Conservation (phyloP, 257 asterid species). For the Capsicum rhomboideum region DNA sequence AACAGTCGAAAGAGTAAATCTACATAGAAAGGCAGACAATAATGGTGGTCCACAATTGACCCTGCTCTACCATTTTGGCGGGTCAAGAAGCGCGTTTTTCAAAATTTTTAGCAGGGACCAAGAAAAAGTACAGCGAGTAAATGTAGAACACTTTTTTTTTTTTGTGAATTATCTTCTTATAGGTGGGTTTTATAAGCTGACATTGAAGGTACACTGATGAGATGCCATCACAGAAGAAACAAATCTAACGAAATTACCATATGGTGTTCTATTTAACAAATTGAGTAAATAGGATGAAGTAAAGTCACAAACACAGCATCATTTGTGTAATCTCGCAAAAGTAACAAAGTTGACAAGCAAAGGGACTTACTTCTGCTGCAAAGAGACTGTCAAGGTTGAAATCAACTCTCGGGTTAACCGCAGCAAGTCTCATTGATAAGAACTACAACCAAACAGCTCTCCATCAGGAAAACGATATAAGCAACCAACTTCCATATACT, state of each 20-base stretch:
- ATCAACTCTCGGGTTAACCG: slow-evolving; percentile 71
- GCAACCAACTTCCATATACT: background rate
- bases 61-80: background rate
- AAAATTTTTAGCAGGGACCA: background rate
- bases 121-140: background rate
- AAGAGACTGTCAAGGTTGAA: slow-evolving; percentile 58
- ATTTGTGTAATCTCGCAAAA: background rate
- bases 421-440: slow-evolving; percentile 91
- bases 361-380: slow-evolving; percentile 55
- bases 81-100: background rate
- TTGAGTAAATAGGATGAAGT: background rate
- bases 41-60: background rate
- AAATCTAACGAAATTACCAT: background rate
- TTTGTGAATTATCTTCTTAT: background rate
- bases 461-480: background rate
- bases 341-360: background rate
- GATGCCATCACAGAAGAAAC: background rate
- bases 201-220: background rate
- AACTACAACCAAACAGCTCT: slow-evolving; percentile 37
- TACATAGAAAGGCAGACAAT: background rate
- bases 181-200: background rate
- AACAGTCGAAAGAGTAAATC: background rate
- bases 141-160: no score
- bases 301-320: background rate
- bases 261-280: background rate